Evolutionary conservation across 805 yeast genomes (phyloP).

Genomic region (Pichia pseudocactophila): DNA sequence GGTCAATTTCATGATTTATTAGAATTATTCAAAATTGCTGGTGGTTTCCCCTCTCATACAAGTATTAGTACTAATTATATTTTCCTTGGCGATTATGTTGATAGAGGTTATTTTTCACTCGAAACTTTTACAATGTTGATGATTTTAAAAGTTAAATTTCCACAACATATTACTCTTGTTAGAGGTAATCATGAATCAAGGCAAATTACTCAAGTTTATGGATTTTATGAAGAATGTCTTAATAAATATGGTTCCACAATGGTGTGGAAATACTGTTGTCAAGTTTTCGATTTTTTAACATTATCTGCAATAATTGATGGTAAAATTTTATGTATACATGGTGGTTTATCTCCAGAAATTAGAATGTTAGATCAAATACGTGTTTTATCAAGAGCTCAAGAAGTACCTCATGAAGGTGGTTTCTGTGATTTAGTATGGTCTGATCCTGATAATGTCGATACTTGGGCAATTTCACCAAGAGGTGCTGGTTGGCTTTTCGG

Average conservation of each 20-base stretch:
- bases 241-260: constrained; percentile 90
- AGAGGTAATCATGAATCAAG: constrained; percentile 97
- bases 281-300: constrained; percentile 88
- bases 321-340: constrained; percentile 89
- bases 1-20: constrained; percentile 95
- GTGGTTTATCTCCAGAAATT: constrained; percentile 94
- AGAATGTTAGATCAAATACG: constrained; percentile 95
- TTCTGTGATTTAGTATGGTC: constrained; percentile 97
- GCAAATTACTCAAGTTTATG: constrained; percentile 98
- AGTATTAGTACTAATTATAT: constrained; percentile 49
- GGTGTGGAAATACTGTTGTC: constrained; percentile 95
- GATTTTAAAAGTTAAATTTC: constrained; percentile 77
- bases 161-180: constrained; percentile 72
- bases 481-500: constrained; percentile 99
- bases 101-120: constrained; percentile 90
- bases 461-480: constrained; percentile 97
- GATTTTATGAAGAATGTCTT: constrained; percentile 92
- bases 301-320: constrained; percentile 96
- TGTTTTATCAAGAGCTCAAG: constrained; percentile 91
- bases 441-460: constrained; percentile 94
- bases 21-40: constrained; percentile 82
- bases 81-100: constrained; percentile 93
- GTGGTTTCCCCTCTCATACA: constrained; percentile 77
- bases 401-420: constrained; percentile 98
- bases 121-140: constrained; percentile 90